phyloP scores from a whole-genome alignment of 352 stramenopile species.

The Pythium utonaiense region DNA sequence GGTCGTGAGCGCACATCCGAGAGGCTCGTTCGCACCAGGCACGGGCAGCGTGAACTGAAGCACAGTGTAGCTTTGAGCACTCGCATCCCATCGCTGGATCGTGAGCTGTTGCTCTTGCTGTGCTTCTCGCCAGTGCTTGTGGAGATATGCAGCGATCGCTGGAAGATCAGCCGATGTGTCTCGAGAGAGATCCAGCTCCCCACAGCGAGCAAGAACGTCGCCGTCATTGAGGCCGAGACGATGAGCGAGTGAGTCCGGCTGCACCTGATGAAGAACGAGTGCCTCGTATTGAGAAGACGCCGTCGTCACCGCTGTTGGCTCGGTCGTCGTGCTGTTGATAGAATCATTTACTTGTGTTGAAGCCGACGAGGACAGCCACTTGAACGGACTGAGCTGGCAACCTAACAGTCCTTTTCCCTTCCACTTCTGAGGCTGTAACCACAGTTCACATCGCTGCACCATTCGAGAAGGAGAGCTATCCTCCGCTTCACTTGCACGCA shows the following conservation, averaged over 20 bases:
- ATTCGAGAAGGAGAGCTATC: not conserved
- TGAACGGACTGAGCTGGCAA: conserved; percentile 59
- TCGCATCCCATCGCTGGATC: conserved; percentile 44
- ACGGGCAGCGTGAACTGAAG: conserved; percentile 24
- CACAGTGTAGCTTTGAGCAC: conserved; percentile 40
- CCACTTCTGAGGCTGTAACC: conserved; percentile 46
- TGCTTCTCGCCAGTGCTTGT: conserved; percentile 16
- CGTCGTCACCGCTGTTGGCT: not conserved
- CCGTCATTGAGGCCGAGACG: conserved; percentile 36
- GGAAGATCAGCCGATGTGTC: conserved; percentile 7
- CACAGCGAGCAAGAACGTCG: conserved; percentile 45
- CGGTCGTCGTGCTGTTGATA: not conserved
- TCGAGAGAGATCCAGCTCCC: conserved; percentile 18
- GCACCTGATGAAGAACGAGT: conserved; percentile 46
- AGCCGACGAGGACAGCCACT: conserved; percentile 29
- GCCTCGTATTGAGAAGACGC: not conserved
- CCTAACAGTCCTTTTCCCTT: conserved; percentile 59
- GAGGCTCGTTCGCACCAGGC: not conserved
- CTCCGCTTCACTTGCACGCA: conserved; percentile 24
- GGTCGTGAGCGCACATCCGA: conserved; percentile 51
- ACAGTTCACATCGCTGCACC: conserved; percentile 8
- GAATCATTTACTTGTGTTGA: not conserved
- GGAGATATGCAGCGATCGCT: conserved; percentile 20
- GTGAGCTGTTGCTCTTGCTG: conserved; percentile 26
- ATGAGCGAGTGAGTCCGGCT: conserved; percentile 25